Evolutionary conservation across 805 yeast genomes (phyloP), one percentile per base, ranked within the genome.

Genomic region (Suhomyces tanzawaensis): DNA sequence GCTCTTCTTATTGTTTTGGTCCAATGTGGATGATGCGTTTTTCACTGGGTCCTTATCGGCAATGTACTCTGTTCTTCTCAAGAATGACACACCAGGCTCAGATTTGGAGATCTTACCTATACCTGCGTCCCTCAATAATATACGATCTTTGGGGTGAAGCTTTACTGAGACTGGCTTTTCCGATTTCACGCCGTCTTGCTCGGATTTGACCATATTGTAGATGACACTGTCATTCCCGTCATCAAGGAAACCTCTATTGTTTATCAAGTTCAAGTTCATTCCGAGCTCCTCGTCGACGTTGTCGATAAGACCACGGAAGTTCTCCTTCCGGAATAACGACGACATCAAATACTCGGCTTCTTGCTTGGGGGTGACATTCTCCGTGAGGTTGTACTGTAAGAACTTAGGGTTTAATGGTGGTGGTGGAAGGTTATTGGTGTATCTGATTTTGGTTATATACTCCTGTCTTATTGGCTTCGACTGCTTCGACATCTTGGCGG

Each of bases 31-130:
- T 14, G 27, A 31, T 41, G 53, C 51, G 34, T 46, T 40, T 35
- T 47, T 44, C 17, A 46, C 52, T 2, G 21, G 48, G 37, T 72
- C 72, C 36, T 78, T 81, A 25, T 85, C 79, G 8, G 95, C 77
- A 42, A 88, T 84, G 58, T 91, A 91, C 57, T 93, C 98, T 0
- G 99, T 91, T 66, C 98, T 81, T 67, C 97, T 81, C 57, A 91
- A 72, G 64, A 91, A 90, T n/a, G 86, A 74, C 11, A 85, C 85
- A 31, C 81, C 73, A 42, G 72, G 73, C 51, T 54, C 76, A 40
- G 57, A 59, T 42, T 69, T 66, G 41, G 64, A 53, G 38, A 66
- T 60, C 41, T 60, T 62, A 15, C 73, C 69, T 17, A 74, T 71
- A 3, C 76, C 78, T 17, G 96, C 95, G 57, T 89, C 96, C 55